These are phyloP conservation scores for Aspergillus sp. DNA, from an alignment of 2,329 filamentous ascomycete genomes.

Conservation along the genomic window DNA sequence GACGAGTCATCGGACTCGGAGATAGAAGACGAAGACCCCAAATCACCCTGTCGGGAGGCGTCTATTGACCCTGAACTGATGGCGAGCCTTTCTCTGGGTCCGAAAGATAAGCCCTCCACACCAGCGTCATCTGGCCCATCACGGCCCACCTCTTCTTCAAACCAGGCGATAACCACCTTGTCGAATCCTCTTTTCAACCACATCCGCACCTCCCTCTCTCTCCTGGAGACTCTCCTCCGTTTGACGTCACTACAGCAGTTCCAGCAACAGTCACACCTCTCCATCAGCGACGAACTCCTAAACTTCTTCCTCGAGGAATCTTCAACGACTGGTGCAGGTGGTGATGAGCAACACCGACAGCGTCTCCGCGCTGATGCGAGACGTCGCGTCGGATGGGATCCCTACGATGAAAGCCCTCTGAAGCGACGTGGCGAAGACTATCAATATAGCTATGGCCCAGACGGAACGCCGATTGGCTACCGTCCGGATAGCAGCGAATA, in stretches of 20 bases:
- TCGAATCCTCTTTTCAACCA: conserved; percentile 50
- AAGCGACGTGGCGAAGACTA: conserved; percentile 67
- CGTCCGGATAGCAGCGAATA: conserved; percentile 20
- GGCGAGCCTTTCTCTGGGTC: conserved; percentile 46
- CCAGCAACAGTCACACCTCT: conserved; percentile 83
- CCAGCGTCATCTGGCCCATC: conserved; percentile 23
- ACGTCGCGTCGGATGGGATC: conserved; percentile 65
- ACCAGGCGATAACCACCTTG: conserved; percentile 26
- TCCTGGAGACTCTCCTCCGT: conserved; percentile 85
- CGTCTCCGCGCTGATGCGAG: conserved; percentile 59
- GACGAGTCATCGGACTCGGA: conserved; percentile 57
- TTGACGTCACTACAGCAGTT: conserved; percentile 87
- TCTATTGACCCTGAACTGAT: conserved; percentile 46
- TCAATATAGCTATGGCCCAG: conserved; percentile 43
- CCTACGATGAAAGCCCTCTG: conserved; percentile 68
- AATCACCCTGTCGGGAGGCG: conserved; percentile 14
- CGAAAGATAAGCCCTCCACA: conserved; percentile 24
- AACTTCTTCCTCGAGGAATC: conserved; percentile 79
- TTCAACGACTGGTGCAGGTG: conserved; percentile 63
- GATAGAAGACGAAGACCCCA: conserved; percentile 36
- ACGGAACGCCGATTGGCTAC: conserved; percentile 22
- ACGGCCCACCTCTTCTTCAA: conserved; percentile 29
- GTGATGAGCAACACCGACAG: conserved; percentile 59
- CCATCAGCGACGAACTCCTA: conserved; percentile 83
- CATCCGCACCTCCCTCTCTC: conserved; percentile 68